These are phyloP conservation scores for Lipomyces japonicus DNA, from an alignment of 805 yeast genomes.

Conservation along the genomic window DNA sequence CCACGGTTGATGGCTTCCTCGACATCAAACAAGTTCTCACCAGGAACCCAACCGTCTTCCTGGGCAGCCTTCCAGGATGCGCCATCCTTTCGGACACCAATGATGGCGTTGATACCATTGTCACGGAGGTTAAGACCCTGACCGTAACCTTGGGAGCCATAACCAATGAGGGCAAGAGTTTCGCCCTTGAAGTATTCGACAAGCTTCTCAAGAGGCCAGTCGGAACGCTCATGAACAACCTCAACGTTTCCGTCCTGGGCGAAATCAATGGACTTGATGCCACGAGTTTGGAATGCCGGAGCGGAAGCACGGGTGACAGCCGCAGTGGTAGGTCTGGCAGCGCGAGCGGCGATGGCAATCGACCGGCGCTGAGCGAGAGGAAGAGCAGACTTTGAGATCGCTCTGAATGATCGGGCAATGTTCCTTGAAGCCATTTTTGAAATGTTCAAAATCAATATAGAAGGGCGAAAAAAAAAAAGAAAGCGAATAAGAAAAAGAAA, in stretches of 20 bases:
- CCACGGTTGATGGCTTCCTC: slow-evolving; percentile 90
- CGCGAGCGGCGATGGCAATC: slow-evolving; percentile 40
- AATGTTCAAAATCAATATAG: no score
- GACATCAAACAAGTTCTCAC: slow-evolving; percentile 94
- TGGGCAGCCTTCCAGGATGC: slow-evolving; percentile 99
- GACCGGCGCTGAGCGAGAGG: slow-evolving; percentile 59
- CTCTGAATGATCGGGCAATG: slow-evolving; percentile 49
- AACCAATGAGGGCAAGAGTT: slow-evolving; percentile 95
- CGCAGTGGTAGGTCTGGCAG: slow-evolving; percentile 41
- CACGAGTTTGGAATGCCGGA: slow-evolving; percentile 66
- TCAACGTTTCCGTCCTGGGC: slow-evolving; percentile 78
- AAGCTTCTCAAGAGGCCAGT: slow-evolving; percentile 98
- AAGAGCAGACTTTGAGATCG: slow-evolving; percentile 43
- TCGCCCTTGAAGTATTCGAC: slow-evolving; percentile 96
- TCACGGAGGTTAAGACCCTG: slow-evolving; percentile 99
- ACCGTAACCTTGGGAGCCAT: slow-evolving; percentile 99
- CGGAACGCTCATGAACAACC: slow-evolving; percentile 96
- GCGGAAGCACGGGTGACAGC: slow-evolving; percentile 56
- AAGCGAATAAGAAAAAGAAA: no score
- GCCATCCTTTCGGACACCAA: slow-evolving; percentile 98
- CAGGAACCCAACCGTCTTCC: slow-evolving; percentile 99
- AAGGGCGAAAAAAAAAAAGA: no score
- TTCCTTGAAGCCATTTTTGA: slow-evolving; percentile 44
- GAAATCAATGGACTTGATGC: slow-evolving; percentile 93
- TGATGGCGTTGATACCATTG: slow-evolving; percentile 94